Conservation (phyloP, 2,329 filamentous ascomycete species). For the Aspergillus ibericus region DNA sequence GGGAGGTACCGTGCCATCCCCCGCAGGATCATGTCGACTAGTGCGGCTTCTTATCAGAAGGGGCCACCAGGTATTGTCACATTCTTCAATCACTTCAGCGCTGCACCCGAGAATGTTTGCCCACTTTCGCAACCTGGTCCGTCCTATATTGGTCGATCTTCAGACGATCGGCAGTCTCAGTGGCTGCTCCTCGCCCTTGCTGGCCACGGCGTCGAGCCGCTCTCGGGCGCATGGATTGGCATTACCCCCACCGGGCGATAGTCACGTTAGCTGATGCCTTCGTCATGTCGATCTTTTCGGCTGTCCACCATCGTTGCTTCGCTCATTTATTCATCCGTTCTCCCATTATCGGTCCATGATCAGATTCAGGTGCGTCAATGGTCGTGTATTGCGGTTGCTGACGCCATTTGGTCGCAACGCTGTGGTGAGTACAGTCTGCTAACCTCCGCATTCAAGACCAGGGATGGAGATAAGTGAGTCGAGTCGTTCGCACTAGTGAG, state of each 20-base stretch:
- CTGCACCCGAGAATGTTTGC: background rate
- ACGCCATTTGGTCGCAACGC: background rate
- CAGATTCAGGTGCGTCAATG: background rate
- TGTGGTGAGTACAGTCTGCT: background rate
- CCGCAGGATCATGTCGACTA: background rate
- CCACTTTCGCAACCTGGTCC: background rate
- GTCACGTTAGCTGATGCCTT: conserved; percentile 6
- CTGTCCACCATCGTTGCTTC: background rate
- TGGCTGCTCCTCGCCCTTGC: background rate
- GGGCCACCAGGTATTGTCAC: background rate
- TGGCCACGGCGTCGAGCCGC: background rate
- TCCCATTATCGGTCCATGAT: background rate
- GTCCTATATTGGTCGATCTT: background rate
- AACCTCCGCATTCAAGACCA: background rate
- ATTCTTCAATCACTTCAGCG: background rate
- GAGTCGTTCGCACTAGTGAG: background rate
- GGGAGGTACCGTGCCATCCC: background rate
- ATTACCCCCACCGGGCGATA: background rate
- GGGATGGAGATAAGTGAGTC: conserved; percentile 1
- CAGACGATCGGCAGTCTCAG: background rate
- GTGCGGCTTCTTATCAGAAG: background rate
- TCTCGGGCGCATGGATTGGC: background rate
- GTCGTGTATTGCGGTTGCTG: background rate
- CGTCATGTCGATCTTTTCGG: background rate
- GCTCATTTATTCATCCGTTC: background rate